Evolutionary conservation across 208 protist species (phyloP), one percentile per base, ranked within the genome.

Genomic region (Leishmania martiniquensis): DNA sequence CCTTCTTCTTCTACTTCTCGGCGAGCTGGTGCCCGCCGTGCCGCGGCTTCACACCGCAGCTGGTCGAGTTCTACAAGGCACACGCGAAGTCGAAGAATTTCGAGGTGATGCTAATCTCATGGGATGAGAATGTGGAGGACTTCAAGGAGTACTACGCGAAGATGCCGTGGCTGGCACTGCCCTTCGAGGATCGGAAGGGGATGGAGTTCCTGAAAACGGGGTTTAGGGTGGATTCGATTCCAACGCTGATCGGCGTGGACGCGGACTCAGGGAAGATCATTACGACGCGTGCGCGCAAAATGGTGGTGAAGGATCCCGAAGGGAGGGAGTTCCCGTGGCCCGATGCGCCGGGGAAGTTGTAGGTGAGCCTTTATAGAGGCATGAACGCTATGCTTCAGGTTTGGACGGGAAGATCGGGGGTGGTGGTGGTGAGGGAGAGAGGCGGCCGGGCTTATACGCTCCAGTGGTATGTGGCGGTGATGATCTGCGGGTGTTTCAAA

Each of bases 21-120:
- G 96, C 96, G 45, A 96, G 94, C 78, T 98, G 96, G 96, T 98
- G 96, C 89, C 95, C 95, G n/a, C 96, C 96, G 45, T 98, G 96
- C 92, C 90, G 95, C 70, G 86, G 82, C 65, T 98, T 98, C 86
- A 98, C 96, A 3, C 96, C 96, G 29, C 76, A 87, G 71, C 91
- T 98, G 17, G 78, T 80, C 39, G 91, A 95, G 45, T 95, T 96
- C 75, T 98, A 98, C 81, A 81, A 93, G 32, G 89, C 90, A 63
- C 85, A 87, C 84, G 76, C 85, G 32, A 78, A 82, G 55, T 52
- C 77, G 60, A 92, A 95, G 77, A 93, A 98, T 76, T 98, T 98
- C 69, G 95, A 98, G 78, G 89, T 98, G 55, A 71, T 97, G 54
- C 87, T 95, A 29, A 74, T 95, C 47, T 89, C 89, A 5, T 95